These are phyloP conservation scores for Phytophthora chlamydospora DNA, from an alignment of 352 stramenopile species.

Conservation along the genomic window DNA sequence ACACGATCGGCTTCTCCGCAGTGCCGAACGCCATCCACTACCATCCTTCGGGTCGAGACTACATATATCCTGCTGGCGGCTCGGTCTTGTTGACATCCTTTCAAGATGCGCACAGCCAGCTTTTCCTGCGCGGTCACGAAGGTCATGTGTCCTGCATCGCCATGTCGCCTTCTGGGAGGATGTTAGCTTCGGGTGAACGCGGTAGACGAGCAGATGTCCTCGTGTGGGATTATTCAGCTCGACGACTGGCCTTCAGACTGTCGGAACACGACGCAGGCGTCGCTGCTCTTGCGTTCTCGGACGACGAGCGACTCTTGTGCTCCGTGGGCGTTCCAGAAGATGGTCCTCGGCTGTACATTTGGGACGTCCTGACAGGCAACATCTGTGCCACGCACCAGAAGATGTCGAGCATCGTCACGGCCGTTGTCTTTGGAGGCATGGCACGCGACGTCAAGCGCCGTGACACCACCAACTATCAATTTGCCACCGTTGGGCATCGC, in stretches of 20 bases:
- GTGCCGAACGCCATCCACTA: slow-evolving; percentile 87
- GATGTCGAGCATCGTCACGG: slow-evolving; percentile 58
- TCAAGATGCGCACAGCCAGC: slow-evolving; percentile 79
- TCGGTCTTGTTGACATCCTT: slow-evolving; percentile 84
- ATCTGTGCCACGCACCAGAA: slow-evolving; percentile 89
- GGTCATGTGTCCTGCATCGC: slow-evolving; percentile 81
- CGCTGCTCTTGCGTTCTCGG: slow-evolving; percentile 85
- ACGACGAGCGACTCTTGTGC: slow-evolving; percentile 91
- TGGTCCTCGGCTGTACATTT: slow-evolving; percentile 85
- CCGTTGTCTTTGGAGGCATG: slow-evolving; percentile 86
- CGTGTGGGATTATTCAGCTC: slow-evolving; percentile 87
- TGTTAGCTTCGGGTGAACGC: slow-evolving; percentile 87
- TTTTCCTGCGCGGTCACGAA: slow-evolving; percentile 88
- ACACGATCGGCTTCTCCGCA: slow-evolving; percentile 92
- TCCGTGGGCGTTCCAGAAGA: slow-evolving; percentile 82
- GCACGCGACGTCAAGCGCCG: slow-evolving; percentile 91
- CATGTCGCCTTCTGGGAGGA: slow-evolving; percentile 75
- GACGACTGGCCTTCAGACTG: slow-evolving; percentile 80
- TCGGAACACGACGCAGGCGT: slow-evolving; percentile 93
- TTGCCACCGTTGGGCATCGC: slow-evolving; percentile 78
- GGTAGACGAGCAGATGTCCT: slow-evolving; percentile 87
- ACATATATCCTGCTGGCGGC: slow-evolving; percentile 88
- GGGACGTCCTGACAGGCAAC: slow-evolving; percentile 89
- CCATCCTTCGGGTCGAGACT: slow-evolving; percentile 81
- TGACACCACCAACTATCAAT: slow-evolving; percentile 89